A percentile compares a stretch with the other conserved stretches of the same genome.
These are phyloP conservation scores for Garcia nutans DNA, from an alignment of 345 rosid species.

Conservation along the genomic window DNA sequence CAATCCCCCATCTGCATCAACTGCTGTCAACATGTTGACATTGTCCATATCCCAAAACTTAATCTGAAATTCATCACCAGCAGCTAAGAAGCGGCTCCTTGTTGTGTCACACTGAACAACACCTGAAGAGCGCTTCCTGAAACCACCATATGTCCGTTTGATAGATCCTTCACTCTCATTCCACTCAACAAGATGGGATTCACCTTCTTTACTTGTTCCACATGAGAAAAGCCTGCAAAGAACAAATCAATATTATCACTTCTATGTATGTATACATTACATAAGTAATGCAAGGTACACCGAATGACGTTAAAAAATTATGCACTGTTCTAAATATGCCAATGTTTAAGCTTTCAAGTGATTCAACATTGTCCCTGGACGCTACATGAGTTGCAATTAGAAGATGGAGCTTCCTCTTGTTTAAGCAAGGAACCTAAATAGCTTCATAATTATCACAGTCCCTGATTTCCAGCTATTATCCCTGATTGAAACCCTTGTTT, in stretches of 20 bases:
- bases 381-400: not conserved
- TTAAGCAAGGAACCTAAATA: not conserved
- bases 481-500: not conserved
- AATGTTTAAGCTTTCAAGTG: not conserved
- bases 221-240: conserved; percentile 62
- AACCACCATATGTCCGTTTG: conserved; percentile 52
- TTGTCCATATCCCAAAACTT: conserved; percentile 76
- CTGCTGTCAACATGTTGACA: conserved; percentile 36
- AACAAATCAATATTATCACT: not conserved
- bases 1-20: conserved; percentile 64
- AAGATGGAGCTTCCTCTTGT: not conserved
- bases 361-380: not conserved
- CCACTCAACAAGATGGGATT: conserved; percentile 67
- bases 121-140: conserved; percentile 52
- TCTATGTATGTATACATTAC: not conserved
- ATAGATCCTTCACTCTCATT: conserved; percentile 68
- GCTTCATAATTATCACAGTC: not conserved
- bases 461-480: not conserved
- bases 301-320: not conserved
- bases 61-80: conserved; percentile 59
- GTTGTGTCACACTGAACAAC: conserved; percentile 70
- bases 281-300: not conserved
- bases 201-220: conserved; percentile 71
- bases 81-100: conserved; percentile 61
- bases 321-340: not conserved